Conservation (phyloP, 768 basidiomycete genomes). For the Trichaptum fuscoviolaceum region DNA sequence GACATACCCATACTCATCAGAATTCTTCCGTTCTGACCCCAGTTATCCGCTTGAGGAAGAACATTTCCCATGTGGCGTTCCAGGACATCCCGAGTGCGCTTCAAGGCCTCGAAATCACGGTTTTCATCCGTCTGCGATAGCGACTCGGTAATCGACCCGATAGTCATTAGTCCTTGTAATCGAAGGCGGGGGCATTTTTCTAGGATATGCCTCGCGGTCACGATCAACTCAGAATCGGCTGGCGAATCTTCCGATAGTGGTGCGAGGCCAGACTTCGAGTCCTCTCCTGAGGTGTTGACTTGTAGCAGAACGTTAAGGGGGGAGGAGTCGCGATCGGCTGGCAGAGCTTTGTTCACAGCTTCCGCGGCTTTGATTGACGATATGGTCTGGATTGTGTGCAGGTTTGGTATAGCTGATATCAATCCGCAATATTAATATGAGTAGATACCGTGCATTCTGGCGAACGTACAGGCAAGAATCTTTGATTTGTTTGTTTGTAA, state of each 20-base stretch:
- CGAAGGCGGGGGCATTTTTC: conserved; percentile 66
- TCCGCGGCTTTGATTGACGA: conserved; percentile 77
- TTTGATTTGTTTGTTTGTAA: conserved; percentile 94
- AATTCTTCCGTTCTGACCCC: conserved; percentile 53
- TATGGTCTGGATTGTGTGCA: conserved; percentile 83
- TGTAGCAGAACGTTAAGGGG: conserved; percentile 85
- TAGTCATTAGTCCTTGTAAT: conserved; percentile 93
- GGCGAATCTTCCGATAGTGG: conserved; percentile 37
- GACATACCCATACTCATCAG: conserved; percentile 96
- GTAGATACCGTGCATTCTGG: conserved; percentile 3
- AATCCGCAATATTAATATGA: not conserved
- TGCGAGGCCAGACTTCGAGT: conserved; percentile 78
- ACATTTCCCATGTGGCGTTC: conserved; percentile 34
- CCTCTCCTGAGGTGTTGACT: conserved; percentile 94
- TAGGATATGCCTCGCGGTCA: conserved; percentile 69
- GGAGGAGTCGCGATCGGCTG: conserved; percentile 37
- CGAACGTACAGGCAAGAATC: conserved; percentile 63
- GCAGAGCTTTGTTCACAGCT: conserved; percentile 69
- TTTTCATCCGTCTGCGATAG: conserved; percentile 46
- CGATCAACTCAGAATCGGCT: conserved; percentile 40
- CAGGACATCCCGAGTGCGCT: conserved; percentile 56
- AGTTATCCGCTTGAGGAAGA: conserved; percentile 14
- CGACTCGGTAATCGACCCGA: conserved; percentile 78
- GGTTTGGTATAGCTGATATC: conserved; percentile 73
- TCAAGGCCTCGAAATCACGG: conserved; percentile 71